A percentile compares a stretch with the other conserved stretches of the same genome.
These are phyloP conservation scores for Hibiscus syriacus DNA, from an alignment of 345 rosid species.

Conservation along the genomic window DNA sequence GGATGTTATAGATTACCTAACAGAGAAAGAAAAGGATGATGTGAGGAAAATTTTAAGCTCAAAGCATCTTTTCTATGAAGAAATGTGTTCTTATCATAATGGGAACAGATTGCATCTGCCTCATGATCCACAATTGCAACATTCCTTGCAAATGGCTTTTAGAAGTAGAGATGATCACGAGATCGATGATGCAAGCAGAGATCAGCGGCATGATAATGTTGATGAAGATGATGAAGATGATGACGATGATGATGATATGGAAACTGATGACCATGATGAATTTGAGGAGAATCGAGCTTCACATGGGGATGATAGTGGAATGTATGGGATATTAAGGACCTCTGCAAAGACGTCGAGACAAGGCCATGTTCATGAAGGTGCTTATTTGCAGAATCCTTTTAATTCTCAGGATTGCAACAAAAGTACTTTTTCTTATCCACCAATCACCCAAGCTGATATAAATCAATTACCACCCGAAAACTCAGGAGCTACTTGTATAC, in stretches of 20 bases:
- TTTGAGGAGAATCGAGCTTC: slow-evolving; percentile 46
- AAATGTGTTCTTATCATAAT: slow-evolving; percentile 94
- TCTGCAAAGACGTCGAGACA: slow-evolving; percentile 58
- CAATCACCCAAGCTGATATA: slow-evolving; percentile 41
- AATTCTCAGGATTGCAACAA: slow-evolving; percentile 33
- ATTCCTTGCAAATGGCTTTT: slow-evolving; percentile 62
- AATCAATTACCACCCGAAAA: slow-evolving; percentile 43
- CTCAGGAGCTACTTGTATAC: slow-evolving; percentile 38
- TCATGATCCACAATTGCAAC: slow-evolving; percentile 78
- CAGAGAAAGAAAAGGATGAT: slow-evolving; percentile 79
- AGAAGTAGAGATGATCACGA: slow-evolving; percentile 74
- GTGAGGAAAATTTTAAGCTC: slow-evolving; percentile 80
- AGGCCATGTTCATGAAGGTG: slow-evolving; percentile 48
- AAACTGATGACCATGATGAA: slow-evolving; percentile 68
- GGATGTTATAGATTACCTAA: slow-evolving; percentile 58
- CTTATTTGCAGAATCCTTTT: slow-evolving; percentile 30
- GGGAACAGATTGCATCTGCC: slow-evolving; percentile 83
- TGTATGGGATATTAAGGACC: slow-evolving; percentile 31
- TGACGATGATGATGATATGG: slow-evolving; percentile 46
- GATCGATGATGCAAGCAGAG: slow-evolving; percentile 46
- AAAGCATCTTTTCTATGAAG: slow-evolving; percentile 87
- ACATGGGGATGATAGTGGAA: slow-evolving; percentile 36
- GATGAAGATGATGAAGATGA: slow-evolving; percentile 53
- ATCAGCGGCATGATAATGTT: slow-evolving; percentile 55
- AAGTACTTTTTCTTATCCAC: slow-evolving; percentile 30